Evolutionary conservation across 2,329 filamentous ascomycete genomes (phyloP).

Genomic region (Fusarium sp.): DNA sequence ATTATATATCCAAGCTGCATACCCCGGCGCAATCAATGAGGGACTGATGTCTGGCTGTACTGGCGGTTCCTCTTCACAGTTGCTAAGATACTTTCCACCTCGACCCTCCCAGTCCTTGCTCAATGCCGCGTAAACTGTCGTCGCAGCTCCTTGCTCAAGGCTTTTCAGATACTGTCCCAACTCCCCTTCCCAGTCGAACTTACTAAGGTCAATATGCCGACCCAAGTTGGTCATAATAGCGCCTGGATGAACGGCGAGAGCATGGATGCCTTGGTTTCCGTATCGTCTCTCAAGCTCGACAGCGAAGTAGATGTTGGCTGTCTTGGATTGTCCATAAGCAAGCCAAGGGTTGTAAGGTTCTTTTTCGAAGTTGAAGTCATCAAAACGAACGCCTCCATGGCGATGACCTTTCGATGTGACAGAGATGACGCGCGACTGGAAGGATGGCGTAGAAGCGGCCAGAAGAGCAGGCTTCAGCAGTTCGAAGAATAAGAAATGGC

Average conservation of each 20-base stretch:
- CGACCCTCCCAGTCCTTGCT: constrained; percentile 13
- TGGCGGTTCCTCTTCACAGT: neutral
- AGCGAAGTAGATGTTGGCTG: constrained; percentile 38
- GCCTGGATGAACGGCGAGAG: constrained; percentile 33
- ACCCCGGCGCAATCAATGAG: neutral
- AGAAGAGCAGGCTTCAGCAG: constrained; percentile 59
- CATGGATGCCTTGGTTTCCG: constrained; percentile 14
- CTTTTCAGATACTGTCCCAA: neutral
- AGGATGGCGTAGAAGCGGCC: constrained; percentile 52
- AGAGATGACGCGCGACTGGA: constrained; percentile 61
- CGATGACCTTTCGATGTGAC: constrained; percentile 59
- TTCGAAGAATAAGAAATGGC: constrained; percentile 48
- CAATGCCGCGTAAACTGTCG: constrained; percentile 5
- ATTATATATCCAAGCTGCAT: constrained; percentile 16
- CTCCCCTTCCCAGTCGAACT: neutral
- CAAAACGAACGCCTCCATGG: constrained; percentile 5
- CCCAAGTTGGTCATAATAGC: constrained; percentile 8
- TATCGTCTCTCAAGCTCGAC: constrained; percentile 36
- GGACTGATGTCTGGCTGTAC: fast-evolving
- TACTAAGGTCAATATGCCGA: neutral
- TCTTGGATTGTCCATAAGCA: constrained; percentile 40
- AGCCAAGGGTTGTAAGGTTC: constrained; percentile 26
- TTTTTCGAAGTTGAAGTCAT: constrained; percentile 34
- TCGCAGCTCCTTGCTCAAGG: constrained; percentile 9
- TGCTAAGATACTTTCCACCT: constrained; percentile 12